Conservation (phyloP, 2,329 filamentous ascomycete genomes). For the Exophiala xenobiotica region DNA sequence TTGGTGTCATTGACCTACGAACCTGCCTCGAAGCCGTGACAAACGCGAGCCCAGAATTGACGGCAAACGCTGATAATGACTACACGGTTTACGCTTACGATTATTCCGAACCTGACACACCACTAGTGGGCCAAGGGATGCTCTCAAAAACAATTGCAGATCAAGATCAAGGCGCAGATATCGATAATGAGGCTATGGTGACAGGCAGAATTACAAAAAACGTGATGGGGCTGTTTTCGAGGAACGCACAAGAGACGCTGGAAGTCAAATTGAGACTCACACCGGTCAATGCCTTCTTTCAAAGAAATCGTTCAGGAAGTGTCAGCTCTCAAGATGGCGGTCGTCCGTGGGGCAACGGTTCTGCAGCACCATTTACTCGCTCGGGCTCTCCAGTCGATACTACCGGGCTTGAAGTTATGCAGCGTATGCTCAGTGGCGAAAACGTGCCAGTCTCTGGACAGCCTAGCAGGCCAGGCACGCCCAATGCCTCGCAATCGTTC, state of each 20-base stretch:
- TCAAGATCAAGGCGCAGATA: conserved; percentile 47
- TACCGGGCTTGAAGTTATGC: conserved; percentile 45
- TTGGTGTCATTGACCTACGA: conserved; percentile 84
- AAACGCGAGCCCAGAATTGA: conserved; percentile 77
- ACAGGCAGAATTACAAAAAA: conserved; percentile 91
- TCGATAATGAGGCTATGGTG: conserved; percentile 56
- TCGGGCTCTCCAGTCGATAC: conserved; percentile 40
- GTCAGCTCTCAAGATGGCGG: conserved; percentile 28
- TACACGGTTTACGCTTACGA: conserved; percentile 98
- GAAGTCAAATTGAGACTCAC: conserved; percentile 90
- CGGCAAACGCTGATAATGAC: conserved; percentile 70
- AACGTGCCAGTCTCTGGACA: conserved; percentile 14
- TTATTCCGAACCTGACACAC: conserved; percentile 90
- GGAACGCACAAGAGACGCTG: conserved; percentile 77
- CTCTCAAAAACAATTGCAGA: conserved; percentile 77
- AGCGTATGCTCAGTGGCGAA: conserved; percentile 45
- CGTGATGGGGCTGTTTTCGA: conserved; percentile 76
- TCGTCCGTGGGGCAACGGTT: conserved; percentile 21
- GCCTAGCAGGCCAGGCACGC: conserved; percentile 29
- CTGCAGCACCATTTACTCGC: conserved; percentile 32
- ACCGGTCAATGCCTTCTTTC: conserved; percentile 57
- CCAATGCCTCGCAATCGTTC: conserved; percentile 14
- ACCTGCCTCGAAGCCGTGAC: conserved; percentile 83
- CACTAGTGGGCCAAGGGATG: conserved; percentile 93
- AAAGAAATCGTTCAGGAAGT: conserved; percentile 28